phyloP scores from a whole-genome alignment of 176 grass and related monocot species.

The Oryza meyeriana region DNA sequence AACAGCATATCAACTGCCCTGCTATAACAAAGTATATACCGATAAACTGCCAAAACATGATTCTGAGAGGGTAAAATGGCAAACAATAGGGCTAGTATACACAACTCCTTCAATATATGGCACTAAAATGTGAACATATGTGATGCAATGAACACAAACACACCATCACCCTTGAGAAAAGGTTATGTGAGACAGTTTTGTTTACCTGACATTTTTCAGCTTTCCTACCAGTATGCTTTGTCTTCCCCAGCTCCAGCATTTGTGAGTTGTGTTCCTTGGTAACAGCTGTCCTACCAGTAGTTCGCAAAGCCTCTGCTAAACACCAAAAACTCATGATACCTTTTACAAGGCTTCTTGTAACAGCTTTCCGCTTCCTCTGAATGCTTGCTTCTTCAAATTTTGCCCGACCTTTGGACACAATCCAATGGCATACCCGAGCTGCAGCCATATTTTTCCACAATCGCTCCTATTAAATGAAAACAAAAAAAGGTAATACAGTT shows the following conservation, averaged over 20 bases:
- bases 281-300: neutral
- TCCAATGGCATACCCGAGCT: conserved; percentile 55
- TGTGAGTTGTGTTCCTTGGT: conserved; percentile 29
- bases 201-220: conserved; percentile 41
- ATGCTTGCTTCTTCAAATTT: conserved; percentile 85
- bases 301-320: conserved; percentile 45
- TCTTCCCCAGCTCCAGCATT: conserved; percentile 19
- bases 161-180: neutral
- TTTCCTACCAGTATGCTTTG: conserved; percentile 34
- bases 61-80: neutral
- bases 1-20: conserved; percentile 11
- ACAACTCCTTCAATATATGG: conserved; percentile 15
- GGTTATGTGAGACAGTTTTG: neutral
- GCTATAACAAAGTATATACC: neutral
- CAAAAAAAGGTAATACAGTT: conserved; percentile 12
- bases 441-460: conserved; percentile 79
- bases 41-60: conserved; percentile 9
- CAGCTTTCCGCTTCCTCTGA: conserved; percentile 53
- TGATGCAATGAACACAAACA: neutral
- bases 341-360: conserved; percentile 63
- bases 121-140: conserved; percentile 2
- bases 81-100: neutral
- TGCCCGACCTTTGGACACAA: conserved; percentile 48
- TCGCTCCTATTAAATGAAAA: conserved; percentile 66
- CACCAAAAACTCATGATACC: conserved; percentile 73